Evolutionary conservation across 2,329 filamentous ascomycete genomes (phyloP).

Genomic region (Cytospora chrysosperma): DNA sequence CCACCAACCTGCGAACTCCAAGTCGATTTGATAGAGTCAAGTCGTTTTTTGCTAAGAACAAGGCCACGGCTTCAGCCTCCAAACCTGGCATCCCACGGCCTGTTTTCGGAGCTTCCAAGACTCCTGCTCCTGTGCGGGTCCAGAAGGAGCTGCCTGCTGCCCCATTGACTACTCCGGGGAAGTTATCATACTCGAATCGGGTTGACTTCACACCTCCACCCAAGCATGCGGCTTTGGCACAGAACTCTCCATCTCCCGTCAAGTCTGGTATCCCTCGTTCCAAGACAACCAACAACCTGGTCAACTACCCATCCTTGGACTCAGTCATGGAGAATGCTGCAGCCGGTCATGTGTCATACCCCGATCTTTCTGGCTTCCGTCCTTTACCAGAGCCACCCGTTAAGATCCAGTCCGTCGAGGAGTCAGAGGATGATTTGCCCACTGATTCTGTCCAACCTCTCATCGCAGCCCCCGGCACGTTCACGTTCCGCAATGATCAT

Average conservation of each 20-base stretch:
- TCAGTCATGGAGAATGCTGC: constrained; percentile 31
- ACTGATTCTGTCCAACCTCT: background rate
- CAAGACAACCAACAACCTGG: constrained; percentile 36
- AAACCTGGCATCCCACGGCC: constrained; percentile 51
- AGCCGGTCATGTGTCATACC: constrained; percentile 48
- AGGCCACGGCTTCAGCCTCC: constrained; percentile 37
- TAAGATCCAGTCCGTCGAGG: constrained; percentile 19
- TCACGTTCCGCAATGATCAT: constrained; percentile 65
- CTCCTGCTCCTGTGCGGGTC: constrained; percentile 44
- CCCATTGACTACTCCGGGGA: constrained; percentile 64
- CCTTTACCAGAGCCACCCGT: constrained; percentile 31
- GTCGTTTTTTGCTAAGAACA: constrained; percentile 53
- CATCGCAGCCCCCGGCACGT: constrained; percentile 52
- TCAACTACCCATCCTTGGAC: constrained; percentile 37
- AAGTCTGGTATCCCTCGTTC: constrained; percentile 49
- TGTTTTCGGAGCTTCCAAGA: constrained; percentile 41
- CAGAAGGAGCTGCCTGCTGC: constrained; percentile 53
- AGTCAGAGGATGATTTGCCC: background rate
- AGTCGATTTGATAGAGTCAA: constrained; percentile 56
- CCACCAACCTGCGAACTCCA: constrained; percentile 45
- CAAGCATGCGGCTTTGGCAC: constrained; percentile 45
- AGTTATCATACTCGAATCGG: constrained; percentile 66
- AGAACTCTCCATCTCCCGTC: constrained; percentile 57
- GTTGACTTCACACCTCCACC: constrained; percentile 78
- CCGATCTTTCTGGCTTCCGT: constrained; percentile 47